Base-by-base conservation (phyloP, 306 rosid species). In the Corylus americana region DNA sequence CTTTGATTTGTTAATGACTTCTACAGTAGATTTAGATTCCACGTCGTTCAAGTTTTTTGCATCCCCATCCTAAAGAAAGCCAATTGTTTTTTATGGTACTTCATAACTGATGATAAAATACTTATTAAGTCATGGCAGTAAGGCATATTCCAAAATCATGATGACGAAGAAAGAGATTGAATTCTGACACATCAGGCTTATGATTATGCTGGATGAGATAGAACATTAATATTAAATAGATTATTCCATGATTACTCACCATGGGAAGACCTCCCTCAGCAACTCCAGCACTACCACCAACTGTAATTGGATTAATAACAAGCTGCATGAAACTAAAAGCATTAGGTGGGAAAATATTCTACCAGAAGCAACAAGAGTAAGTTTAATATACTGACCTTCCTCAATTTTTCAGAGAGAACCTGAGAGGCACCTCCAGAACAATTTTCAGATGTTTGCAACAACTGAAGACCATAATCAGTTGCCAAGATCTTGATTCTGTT, bases 401-500 rank as follows among this genome's bases (percentile, higher is more conserved):
- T 74, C 53, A 54, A 69, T 53, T 71, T 64, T 64, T 64, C 68
- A 59, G 42, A 62, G 37, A 29, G 54, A 79, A 42, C 48, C 47
- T 14, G 5, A 20, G 55, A 72, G 63, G 37, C 59, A 49, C 47
- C 74, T 39, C 16, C 61, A 63, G 81, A n/a, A 79, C 16, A 29
- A 16, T 18, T 58, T 55, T 54, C 59, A 44, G 3, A 71, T 22
- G 4, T 44, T 31, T 42, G 67, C 31, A 73, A 29, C 77, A 73
- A 71, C 42, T 45, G 72, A 6, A 75, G 45, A 20, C 58, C 79
- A 74, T 68, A 2, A 70, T 42, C 42, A 44, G 54, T 63, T 58
- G 77, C 89, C 44, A 89, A 83, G 64, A 89, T 81, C 80, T 87
- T 85, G 17, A 89, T 71, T 63, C 81, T 83, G 67, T 83, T 81